These are phyloP conservation scores for Endoconidiophora polonica DNA, from an alignment of 2,329 filamentous ascomycete species.

Conservation along the genomic window DNA sequence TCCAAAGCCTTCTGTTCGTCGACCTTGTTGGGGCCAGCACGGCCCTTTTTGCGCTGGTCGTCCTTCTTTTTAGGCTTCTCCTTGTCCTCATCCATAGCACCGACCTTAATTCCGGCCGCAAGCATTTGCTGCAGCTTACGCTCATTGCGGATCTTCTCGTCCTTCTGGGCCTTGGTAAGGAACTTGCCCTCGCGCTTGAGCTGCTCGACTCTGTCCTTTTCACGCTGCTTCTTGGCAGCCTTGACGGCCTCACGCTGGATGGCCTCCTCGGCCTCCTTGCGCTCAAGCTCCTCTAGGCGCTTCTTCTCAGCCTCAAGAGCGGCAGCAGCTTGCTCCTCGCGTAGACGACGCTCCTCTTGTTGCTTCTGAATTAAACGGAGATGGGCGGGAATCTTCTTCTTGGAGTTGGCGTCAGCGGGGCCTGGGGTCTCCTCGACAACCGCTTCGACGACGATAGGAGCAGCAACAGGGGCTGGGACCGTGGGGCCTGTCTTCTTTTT, in stretches of 20 bases:
- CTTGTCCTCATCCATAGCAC: conserved; percentile 35
- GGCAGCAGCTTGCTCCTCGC: conserved; percentile 45
- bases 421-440: conserved; percentile 36
- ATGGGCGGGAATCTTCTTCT: conserved; percentile 73
- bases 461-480: conserved; percentile 2
- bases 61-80: conserved; percentile 50
- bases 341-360: conserved; percentile 56
- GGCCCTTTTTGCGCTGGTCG: conserved; percentile 67
- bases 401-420: conserved; percentile 29
- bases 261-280: conserved; percentile 46
- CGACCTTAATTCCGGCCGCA: conserved; percentile 58
- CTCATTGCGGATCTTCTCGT: conserved; percentile 64
- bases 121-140: conserved; percentile 74
- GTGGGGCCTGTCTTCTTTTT: conserved; percentile 50
- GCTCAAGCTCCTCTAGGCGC: conserved; percentile 48
- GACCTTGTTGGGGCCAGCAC: conserved; percentile 24
- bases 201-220: conserved; percentile 74
- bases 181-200: conserved; percentile 79
- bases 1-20: conserved; percentile 64
- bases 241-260: conserved; percentile 57
- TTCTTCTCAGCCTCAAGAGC: conserved; percentile 46
- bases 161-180: conserved; percentile 70
- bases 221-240: conserved; percentile 65
- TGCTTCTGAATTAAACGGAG: conserved; percentile 62
- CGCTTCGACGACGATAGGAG: conserved; percentile 20